Conservation (phyloP, 2,329 filamentous ascomycete species). For the Colletotrichum salicis region DNA sequence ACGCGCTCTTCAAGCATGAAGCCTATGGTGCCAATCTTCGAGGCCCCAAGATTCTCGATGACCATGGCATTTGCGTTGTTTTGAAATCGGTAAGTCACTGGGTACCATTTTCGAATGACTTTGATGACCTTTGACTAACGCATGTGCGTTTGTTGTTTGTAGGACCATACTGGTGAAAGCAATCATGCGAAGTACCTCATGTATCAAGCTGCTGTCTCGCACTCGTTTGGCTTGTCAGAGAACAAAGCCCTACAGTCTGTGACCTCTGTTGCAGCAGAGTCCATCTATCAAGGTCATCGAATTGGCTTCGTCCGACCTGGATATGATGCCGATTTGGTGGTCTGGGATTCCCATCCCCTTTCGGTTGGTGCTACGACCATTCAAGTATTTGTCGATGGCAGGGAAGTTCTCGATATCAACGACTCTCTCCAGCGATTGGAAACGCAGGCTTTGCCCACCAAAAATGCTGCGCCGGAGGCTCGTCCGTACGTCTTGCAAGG, state of each 20-base stretch:
- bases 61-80: constrained; percentile 52
- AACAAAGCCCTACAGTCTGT: constrained; percentile 54
- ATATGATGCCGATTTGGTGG: constrained; percentile 60
- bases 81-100: constrained; percentile 48
- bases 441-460: too few species aligned
- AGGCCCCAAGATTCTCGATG: constrained; percentile 50
- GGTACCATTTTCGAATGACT: neutral
- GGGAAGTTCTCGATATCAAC: constrained; percentile 5
- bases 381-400: constrained; percentile 60
- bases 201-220: constrained; percentile 51
- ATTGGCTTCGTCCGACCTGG: constrained; percentile 55
- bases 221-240: constrained; percentile 51
- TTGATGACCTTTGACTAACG: neutral
- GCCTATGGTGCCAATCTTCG: constrained; percentile 52
- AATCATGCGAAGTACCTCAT: constrained; percentile 54
- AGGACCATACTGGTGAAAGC: constrained; percentile 47
- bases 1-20: constrained; percentile 53
- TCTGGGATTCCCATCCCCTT: constrained; percentile 60
- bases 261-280: constrained; percentile 56
- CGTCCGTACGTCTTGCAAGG: neutral
- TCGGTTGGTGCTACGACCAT: constrained; percentile 54
- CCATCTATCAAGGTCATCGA: constrained; percentile 53
- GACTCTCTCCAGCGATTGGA: neutral
- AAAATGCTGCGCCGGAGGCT: neutral
- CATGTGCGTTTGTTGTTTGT: neutral